Evolutionary conservation across 106 monocot genomes (phyloP), one percentile per base, ranked within the genome.

Genomic region (Allium sativum): DNA sequence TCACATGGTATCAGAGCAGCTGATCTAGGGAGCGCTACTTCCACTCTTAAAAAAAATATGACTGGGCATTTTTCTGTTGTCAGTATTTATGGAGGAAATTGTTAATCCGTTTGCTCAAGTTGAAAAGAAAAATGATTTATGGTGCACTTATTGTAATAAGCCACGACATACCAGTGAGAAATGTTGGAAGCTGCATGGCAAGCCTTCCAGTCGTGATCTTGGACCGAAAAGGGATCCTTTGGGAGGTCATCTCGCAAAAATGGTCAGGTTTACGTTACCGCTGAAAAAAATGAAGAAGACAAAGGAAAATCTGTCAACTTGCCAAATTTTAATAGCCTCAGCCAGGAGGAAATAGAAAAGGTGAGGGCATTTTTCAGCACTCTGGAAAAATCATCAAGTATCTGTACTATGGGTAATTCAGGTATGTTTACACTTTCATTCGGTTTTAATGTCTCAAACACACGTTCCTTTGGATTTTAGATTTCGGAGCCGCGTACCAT

Each of bases 121-220:
- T 3, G 21, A 3, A 12, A 40, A 7, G 6, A 58, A 5, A 11
- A 15, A 21, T 40, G n/a, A 8, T 4, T 44, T 62, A 16, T 62
- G 62, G 43, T 62, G 45, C 0, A 62, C 44, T 45, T 46, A 62
- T 44, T 62, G 18, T 45, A 62, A 62, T 15, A 62, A 45, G 44
- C 0, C 62, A 45, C 15, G 1, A 10, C 44, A 62, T 19, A 62
- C 45, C 19, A 1, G 19, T 10, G 45, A 62, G 15, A 7, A 12
- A 4, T 62, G 62, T 46, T 62, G 42, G 62, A 45, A 46, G 11
- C 62, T 61, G 7, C 42, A 44, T 5, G 44, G 8, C 3, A 45
- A 61, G 31, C 1, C 31, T 31, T 5, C 0, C n/a, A 2, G 7
- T 12, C 13, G 45, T 40, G 58, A 58, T 1, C 40, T 21, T 10